phyloP scores from a whole-genome alignment of 345 rosid genomes.

The Zanthoxylum bungeanum region DNA sequence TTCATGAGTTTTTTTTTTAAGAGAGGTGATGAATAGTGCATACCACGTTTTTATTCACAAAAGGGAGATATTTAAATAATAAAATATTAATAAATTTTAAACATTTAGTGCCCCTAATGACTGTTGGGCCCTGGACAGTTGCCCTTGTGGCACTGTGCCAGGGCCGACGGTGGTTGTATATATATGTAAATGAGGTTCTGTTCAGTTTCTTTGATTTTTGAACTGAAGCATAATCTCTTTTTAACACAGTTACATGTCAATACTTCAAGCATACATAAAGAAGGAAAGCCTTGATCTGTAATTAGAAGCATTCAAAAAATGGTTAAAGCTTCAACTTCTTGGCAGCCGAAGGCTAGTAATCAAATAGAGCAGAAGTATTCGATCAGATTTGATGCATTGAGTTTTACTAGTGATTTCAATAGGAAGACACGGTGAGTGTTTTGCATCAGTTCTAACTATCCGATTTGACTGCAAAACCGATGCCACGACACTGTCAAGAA shows the following conservation, averaged over 20 bases:
- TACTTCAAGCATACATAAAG: slow-evolving; percentile 21
- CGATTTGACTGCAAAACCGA: neutral
- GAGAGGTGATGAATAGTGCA: too few species aligned
- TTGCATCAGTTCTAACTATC: neutral
- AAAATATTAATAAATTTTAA: too few species aligned
- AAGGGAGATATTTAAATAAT: too few species aligned
- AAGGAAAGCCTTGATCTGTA: neutral
- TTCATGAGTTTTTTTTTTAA: too few species aligned
- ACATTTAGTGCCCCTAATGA: too few species aligned
- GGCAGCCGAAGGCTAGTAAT: neutral
- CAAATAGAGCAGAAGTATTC: neutral
- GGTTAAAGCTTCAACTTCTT: neutral
- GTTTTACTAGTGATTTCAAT: too few species aligned
- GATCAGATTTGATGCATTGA: too few species aligned
- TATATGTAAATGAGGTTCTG: neutral
- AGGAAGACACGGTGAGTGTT: neutral
- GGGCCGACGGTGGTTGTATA: too few species aligned
- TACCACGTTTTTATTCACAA: too few species aligned
- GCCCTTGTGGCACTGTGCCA: too few species aligned
- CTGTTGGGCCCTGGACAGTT: too few species aligned
- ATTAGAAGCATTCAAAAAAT: neutral
- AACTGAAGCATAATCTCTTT: neutral
- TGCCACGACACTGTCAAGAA: too few species aligned
- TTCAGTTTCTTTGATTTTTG: neutral
- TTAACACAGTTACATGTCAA: slow-evolving; percentile 31